phyloP scores from a whole-genome alignment of 176 grass and related monocot species.

The Ampelocalamus luodianensis region DNA sequence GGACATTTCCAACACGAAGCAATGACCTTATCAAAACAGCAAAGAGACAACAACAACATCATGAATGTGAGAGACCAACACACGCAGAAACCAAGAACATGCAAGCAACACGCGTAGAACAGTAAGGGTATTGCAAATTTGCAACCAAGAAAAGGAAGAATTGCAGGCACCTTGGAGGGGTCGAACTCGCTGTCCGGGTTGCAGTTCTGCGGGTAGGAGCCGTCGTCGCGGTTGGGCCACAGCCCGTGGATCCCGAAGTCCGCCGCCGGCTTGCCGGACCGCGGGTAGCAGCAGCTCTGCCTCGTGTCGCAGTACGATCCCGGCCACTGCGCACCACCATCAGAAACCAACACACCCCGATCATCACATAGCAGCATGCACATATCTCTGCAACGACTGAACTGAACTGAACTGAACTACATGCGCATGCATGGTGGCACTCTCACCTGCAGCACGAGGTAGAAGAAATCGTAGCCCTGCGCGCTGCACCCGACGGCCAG shows the following conservation, averaged over 20 bases:
- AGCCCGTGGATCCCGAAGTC: constrained; percentile 98
- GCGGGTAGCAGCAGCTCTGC: constrained; percentile 90
- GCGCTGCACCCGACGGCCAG: constrained; percentile 36
- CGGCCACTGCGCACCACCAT: constrained; percentile 67
- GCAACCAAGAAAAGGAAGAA: background rate
- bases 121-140: background rate
- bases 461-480: constrained; percentile 91
- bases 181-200: constrained; percentile 54
- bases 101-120: background rate
- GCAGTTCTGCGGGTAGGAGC: constrained; percentile 90
- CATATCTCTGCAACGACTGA: background rate
- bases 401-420: background rate
- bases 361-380: background rate
- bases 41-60: background rate
- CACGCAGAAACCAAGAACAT: background rate
- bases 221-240: constrained; percentile 94
- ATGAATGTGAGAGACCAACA: background rate
- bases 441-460: constrained; percentile 68
- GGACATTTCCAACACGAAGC: background rate
- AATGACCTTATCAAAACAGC: background rate
- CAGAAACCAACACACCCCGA: background rate
- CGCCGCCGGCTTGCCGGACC: constrained; percentile 74
- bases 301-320: constrained; percentile 86
- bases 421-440: background rate
- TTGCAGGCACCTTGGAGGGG: constrained; percentile 56